Evolutionary conservation across 1,284 basidiomycete species (phyloP).

Genomic region (Heterobasidion annosum): DNA sequence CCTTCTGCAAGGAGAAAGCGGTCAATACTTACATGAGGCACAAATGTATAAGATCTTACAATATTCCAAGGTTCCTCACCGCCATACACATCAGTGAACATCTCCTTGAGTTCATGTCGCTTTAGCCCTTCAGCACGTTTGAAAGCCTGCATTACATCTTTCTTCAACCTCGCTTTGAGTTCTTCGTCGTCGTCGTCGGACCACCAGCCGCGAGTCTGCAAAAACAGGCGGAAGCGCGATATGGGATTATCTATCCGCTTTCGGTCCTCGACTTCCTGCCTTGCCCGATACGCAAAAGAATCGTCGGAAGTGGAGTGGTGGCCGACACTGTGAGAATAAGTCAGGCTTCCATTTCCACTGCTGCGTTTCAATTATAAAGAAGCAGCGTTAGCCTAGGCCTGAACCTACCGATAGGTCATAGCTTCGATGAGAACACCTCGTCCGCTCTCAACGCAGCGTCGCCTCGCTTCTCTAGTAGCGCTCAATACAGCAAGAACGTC

Average conservation of each 20-base stretch:
- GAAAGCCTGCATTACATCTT: constrained; percentile 73
- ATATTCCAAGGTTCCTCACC: constrained; percentile 82
- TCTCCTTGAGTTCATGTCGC: constrained; percentile 61
- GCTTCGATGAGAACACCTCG: constrained; percentile 86
- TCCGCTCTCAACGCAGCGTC: constrained; percentile 69
- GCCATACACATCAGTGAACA: constrained; percentile 87
- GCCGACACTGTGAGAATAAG: constrained; percentile 49
- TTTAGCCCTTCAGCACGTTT: constrained; percentile 68
- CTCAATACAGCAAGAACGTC: constrained; percentile 82
- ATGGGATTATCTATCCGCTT: constrained; percentile 88
- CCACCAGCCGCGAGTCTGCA: constrained; percentile 88
- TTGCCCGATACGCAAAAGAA: constrained; percentile 82
- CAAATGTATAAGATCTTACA: constrained; percentile 33
- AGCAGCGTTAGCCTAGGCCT: neutral
- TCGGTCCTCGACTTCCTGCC: constrained; percentile 80
- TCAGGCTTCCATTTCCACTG: constrained; percentile 1
- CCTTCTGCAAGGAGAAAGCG: constrained; percentile 40
- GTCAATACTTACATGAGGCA: neutral
- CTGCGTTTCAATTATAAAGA: neutral
- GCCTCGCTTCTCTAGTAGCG: constrained; percentile 76
- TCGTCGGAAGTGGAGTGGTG: constrained; percentile 95
- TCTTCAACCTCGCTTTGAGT: constrained; percentile 61
- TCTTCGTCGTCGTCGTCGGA: constrained; percentile 65
- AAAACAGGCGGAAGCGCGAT: constrained; percentile 74
- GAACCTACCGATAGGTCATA: constrained; percentile 75